These are phyloP conservation scores for Aspergillus egyptiacus DNA, from an alignment of 495 filamentous ascomycete genomes.

Conservation along the genomic window DNA sequence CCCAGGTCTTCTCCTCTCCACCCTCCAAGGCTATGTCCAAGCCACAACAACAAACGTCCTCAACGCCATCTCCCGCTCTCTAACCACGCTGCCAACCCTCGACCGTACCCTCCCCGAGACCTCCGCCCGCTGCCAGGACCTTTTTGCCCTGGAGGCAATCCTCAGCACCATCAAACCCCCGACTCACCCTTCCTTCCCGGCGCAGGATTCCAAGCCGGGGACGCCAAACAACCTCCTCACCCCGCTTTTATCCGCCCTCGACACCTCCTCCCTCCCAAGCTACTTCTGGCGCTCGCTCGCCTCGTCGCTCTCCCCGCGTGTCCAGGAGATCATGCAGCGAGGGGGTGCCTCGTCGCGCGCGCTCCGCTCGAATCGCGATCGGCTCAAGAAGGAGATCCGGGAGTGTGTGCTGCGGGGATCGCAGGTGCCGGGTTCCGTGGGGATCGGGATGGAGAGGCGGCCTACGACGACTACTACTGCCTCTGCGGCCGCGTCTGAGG, in stretches of 20 bases:
- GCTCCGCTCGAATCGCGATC: constrained; percentile 66
- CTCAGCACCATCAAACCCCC: constrained; percentile 63
- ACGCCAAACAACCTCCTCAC: constrained; percentile 60
- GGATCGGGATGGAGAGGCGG: constrained; percentile 38
- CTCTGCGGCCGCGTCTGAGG: constrained; percentile 16
- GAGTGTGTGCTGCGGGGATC: constrained; percentile 77
- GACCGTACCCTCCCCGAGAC: constrained; percentile 79
- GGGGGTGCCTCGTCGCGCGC: constrained; percentile 81
- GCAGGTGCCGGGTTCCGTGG: constrained; percentile 49
- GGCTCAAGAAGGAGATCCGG: constrained; percentile 67
- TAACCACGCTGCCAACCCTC: constrained; percentile 75
- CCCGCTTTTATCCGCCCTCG: constrained; percentile 68
- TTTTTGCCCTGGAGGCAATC: constrained; percentile 77
- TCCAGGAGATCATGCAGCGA: constrained; percentile 73
- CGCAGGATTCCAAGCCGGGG: not conserved
- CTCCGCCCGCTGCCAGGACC: constrained; percentile 78
- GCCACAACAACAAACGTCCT: constrained; percentile 68
- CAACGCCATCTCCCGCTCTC: constrained; percentile 60
- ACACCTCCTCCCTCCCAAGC: constrained; percentile 79
- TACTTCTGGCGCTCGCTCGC: constrained; percentile 91
- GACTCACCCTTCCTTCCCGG: constrained; percentile 54
- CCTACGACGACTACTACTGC: no score
- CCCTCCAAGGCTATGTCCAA: constrained; percentile 75
- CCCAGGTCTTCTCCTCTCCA: constrained; percentile 66
- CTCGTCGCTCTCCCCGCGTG: constrained; percentile 64